Percentiles rank a stretch among this genome's conserved stretches.
Conservation (phyloP, 1,284 basidiomycete species). For the Amylostereum areolatum region DNA sequence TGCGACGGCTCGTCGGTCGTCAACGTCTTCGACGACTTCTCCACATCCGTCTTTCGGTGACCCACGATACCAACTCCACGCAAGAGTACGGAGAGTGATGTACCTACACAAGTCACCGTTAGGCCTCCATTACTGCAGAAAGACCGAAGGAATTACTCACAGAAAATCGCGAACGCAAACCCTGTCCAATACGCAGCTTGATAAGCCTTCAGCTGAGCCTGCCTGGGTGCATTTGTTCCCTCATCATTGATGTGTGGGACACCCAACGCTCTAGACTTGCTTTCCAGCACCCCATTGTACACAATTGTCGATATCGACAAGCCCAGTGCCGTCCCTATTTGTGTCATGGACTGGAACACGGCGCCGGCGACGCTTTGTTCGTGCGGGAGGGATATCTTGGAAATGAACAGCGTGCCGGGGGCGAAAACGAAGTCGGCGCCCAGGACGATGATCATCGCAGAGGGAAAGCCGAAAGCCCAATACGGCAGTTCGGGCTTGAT, state of each 20-base stretch:
- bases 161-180: slow-evolving; percentile 54
- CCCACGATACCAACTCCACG: slow-evolving; percentile 24
- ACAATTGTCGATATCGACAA: slow-evolving; percentile 73
- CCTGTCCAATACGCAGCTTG: slow-evolving; percentile 58
- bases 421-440: slow-evolving; percentile 81
- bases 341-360: slow-evolving; percentile 71
- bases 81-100: slow-evolving; percentile 48
- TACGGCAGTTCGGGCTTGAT: slow-evolving; percentile 57
- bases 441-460: slow-evolving; percentile 64
- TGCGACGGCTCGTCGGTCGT: too few relatives aligned
- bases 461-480: slow-evolving; percentile 81
- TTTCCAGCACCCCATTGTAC: slow-evolving; percentile 45
- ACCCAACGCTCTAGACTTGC: slow-evolving; percentile 24
- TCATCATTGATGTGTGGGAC: slow-evolving; percentile 22
- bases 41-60: too few relatives aligned
- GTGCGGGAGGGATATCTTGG: slow-evolving; percentile 61
- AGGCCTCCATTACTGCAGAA: background rate
- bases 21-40: too few relatives aligned
- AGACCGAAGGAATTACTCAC: slow-evolving; percentile 24
- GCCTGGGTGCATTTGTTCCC: slow-evolving; percentile 28
- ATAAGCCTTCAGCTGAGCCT: slow-evolving; percentile 45
- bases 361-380: slow-evolving; percentile 80
- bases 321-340: slow-evolving; percentile 73
- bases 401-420: slow-evolving; percentile 70
- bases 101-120: slow-evolving; percentile 29